These are phyloP conservation scores for Kodamaea suecica DNA, from an alignment of 1,139 yeast species.

Conservation along the genomic window DNA sequence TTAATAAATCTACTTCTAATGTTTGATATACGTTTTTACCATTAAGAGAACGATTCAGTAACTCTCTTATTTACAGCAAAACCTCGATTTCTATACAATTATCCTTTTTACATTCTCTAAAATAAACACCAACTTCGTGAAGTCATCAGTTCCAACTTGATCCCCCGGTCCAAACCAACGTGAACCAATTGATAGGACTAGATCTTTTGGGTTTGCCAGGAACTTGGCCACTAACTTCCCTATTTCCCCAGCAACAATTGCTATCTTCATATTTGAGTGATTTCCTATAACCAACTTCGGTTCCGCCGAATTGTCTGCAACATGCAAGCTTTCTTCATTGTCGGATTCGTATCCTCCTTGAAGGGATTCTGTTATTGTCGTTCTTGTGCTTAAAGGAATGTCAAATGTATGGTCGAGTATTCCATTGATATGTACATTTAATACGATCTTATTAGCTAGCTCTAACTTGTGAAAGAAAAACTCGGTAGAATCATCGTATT, in stretches of 20 bases:
- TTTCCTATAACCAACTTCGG: constrained; percentile 42
- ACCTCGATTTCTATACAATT: constrained; percentile 4
- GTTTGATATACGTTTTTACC: no score
- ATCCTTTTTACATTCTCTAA: constrained; percentile 32
- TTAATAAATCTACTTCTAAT: no score
- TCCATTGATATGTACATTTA: constrained; percentile 38
- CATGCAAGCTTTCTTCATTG: constrained; percentile 11
- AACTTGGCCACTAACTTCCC: constrained; percentile 33
- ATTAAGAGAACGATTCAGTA: no score
- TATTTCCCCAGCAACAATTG: constrained; percentile 43
- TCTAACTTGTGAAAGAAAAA: constrained; percentile 39
- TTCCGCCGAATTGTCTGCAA: constrained; percentile 32
- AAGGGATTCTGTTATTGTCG: constrained; percentile 18
- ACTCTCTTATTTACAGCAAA: no score
- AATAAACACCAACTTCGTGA: constrained; percentile 41
- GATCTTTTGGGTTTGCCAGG: constrained; percentile 27
- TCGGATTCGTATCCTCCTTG: constrained; percentile 3
- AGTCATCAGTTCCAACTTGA: constrained; percentile 32
- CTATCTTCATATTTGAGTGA: constrained; percentile 38
- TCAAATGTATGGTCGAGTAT: constrained; percentile 43
- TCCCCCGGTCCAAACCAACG: constrained; percentile 45
- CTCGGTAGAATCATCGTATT: constrained; percentile 15
- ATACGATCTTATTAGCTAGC: constrained; percentile 31
- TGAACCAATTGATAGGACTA: constrained; percentile 39
- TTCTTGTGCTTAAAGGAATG: constrained; percentile 37